Base-by-base conservation (phyloP, 495 filamentous ascomycete species). In the Oidiodendron maius region DNA sequence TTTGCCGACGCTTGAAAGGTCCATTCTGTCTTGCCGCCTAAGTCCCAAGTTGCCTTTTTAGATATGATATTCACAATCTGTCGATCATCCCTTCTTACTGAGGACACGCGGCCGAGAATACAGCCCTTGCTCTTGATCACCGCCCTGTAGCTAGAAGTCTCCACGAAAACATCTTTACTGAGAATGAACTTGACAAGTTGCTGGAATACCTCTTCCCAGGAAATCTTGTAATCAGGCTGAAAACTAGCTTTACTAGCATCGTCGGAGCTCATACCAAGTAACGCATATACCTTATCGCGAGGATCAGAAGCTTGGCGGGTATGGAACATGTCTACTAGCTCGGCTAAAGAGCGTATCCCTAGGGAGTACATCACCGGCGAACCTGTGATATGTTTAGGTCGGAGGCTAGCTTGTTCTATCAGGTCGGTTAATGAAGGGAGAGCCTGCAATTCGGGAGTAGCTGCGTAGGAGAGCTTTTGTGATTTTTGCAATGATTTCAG, bases 281-380 rank as follows among this genome's bases (percentile, higher is more conserved):
- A 52, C 26, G 63, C 61, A 54, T 63, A 68, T 12, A 68, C 50
- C n/a, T n/a, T n/a, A n/a, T n/a, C n/a, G n/a, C n/a, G n/a, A n/a
- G n/a, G n/a, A n/a, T n/a, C n/a, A n/a, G 61, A 61, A 44, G 63
- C 63, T 44, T 62, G 16, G 18, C 49, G 54, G 25, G 50, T 51
- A 46, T 63, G 56, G 52, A 63, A 64, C 57, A 66, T 63, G 41
- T 62, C 60, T 17, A 65, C 35, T 26, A 68, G 50, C 46, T 64
- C 47, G 26, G 52, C 45, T 25, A 68, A 48, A 11, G 59, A 48
- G 4, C 38, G 40, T 26, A 62, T 57, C 28, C 48, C 22, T 39
- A 62, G 38, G 12, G 55, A 63, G 44, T 53, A 43, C 21, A 15
- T 48, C 13, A 13, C 56, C 42, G 17, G 39, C 28, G 28, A 32